phyloP scores from a whole-genome alignment of 176 grass and related monocot genomes.

The Oropetium thomaeum region DNA sequence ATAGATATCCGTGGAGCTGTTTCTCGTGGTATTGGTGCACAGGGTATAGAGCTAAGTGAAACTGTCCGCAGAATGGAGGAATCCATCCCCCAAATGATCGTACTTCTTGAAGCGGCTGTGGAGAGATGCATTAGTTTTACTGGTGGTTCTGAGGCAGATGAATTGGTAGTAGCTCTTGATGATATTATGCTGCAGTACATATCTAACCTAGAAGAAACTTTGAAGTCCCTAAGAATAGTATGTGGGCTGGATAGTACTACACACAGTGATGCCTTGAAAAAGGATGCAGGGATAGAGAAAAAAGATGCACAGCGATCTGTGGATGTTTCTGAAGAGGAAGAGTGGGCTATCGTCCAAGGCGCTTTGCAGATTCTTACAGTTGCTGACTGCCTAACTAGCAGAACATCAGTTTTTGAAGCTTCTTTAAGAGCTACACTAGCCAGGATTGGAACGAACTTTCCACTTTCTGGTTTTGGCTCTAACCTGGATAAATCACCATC shows the following conservation, averaged over 20 bases:
- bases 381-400: slow-evolving; percentile 83
- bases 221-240: slow-evolving; percentile 76
- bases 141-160: slow-evolving; percentile 91
- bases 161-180: slow-evolving; percentile 84
- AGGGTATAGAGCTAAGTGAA: slow-evolving; percentile 99
- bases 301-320: slow-evolving; percentile 48
- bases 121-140: slow-evolving; percentile 98
- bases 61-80: slow-evolving; percentile 98
- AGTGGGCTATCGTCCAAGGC: slow-evolving; percentile 99
- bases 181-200: slow-evolving; percentile 92
- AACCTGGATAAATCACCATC: slow-evolving; percentile 50
- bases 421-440: slow-evolving; percentile 94
- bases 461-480: slow-evolving; percentile 60
- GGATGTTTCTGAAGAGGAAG: slow-evolving; percentile 96
- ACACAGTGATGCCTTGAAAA: slow-evolving; percentile 54
- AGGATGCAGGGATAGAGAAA: slow-evolving; percentile 55
- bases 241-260: slow-evolving; percentile 73
- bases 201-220: slow-evolving; percentile 90
- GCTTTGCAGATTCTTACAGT: slow-evolving; percentile 96
- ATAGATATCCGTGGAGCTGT: slow-evolving; percentile 93
- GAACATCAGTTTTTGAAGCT: slow-evolving; percentile 96
- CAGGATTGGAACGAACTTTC: slow-evolving; percentile 86
- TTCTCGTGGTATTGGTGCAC: slow-evolving; percentile 81
- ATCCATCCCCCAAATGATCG: slow-evolving; percentile 88
- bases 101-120: slow-evolving; percentile 90